A percentile compares a stretch with the other conserved stretches of the same genome.
Evolutionary conservation across 108 stramenopile genomes (phyloP).

Genomic region (Nitzschia sp.): DNA sequence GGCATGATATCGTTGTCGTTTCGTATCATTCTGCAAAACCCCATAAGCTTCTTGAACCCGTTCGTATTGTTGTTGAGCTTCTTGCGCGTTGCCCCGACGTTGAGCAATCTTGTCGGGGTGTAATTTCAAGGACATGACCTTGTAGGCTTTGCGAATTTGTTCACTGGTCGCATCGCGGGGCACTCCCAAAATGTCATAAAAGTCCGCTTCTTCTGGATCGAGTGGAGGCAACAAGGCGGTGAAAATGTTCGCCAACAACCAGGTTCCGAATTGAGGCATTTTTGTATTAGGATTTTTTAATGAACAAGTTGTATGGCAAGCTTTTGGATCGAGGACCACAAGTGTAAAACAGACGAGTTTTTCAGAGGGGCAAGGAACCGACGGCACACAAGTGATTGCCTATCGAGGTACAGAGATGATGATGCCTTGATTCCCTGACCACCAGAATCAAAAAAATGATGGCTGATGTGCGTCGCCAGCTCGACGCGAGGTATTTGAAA

Average conservation of each 20-base stretch:
- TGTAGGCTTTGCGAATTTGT: constrained; percentile 83
- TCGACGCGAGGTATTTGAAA: too few relatives aligned
- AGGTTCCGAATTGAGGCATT: constrained; percentile 25
- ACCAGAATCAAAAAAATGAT: too few relatives aligned
- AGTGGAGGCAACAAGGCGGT: constrained; percentile 66
- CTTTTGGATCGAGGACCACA: too few relatives aligned
- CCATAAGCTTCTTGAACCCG: constrained; percentile 79
- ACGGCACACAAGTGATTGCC: too few relatives aligned
- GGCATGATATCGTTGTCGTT: constrained; percentile 57
- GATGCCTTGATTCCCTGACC: too few relatives aligned
- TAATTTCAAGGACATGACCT: constrained; percentile 60
- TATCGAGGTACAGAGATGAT: too few relatives aligned
- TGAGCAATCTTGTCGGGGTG: constrained; percentile 88
- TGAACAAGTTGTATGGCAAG: too few relatives aligned
- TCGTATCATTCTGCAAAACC: constrained; percentile 57
- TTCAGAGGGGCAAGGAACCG: too few relatives aligned
- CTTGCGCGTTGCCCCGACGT: constrained; percentile 60
- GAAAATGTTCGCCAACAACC: constrained; percentile 38
- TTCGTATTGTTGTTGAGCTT: constrained; percentile 67
- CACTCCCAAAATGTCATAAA: constrained; percentile 68
- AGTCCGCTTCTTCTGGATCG: constrained; percentile 44
- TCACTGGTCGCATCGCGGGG: constrained; percentile 53
- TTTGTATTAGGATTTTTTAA: not conserved
- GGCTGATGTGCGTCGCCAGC: too few relatives aligned
- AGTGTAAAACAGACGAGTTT: too few relatives aligned